phyloP scores from a whole-genome alignment of 2,329 filamentous ascomycete species.

The Hypoxylon sp. region DNA sequence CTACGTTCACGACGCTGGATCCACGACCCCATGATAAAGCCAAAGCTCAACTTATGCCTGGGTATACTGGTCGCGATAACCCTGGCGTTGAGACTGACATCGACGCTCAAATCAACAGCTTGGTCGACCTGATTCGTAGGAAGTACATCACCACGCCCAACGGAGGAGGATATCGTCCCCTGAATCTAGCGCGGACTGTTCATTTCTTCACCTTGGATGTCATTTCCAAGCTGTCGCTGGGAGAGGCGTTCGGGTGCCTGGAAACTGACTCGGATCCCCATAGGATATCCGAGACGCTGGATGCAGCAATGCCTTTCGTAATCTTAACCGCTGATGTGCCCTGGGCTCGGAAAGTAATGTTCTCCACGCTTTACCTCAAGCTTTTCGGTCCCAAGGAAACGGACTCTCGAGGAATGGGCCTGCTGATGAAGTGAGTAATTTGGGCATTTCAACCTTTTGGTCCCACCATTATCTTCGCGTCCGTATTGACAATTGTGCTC shows the following conservation, averaged over 20 bases:
- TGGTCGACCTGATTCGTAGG: conserved; percentile 36
- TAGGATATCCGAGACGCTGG: conserved; percentile 35
- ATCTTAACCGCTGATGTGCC: conserved; percentile 43
- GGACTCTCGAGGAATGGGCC: conserved; percentile 43
- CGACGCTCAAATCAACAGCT: conserved; percentile 33
- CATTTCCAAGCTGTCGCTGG: conserved; percentile 47
- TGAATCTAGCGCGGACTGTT: conserved; percentile 29
- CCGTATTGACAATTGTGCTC: background rate
- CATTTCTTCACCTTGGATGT: conserved; percentile 45
- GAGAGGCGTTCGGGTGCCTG: conserved; percentile 46
- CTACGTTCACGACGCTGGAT: conserved; percentile 35
- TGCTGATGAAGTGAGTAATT: conserved; percentile 25
- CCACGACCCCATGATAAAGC: conserved; percentile 39
- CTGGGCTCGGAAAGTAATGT: conserved; percentile 38
- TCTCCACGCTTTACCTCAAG: conserved; percentile 34
- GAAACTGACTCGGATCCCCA: conserved; percentile 42
- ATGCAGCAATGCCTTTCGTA: conserved; percentile 29
- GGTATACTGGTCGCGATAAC: conserved; percentile 44
- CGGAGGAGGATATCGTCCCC: conserved; percentile 7
- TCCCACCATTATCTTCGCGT: background rate
- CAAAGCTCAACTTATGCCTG: conserved; percentile 41
- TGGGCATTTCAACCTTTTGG: background rate
- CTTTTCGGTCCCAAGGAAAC: conserved; percentile 45
- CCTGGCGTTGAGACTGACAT: conserved; percentile 37
- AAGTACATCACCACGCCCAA: conserved; percentile 33